A percentile compares a stretch with the other conserved stretches of the same genome.
Evolutionary conservation across 2,329 filamentous ascomycete species (phyloP).

Genomic region (Scleromitrula shiraiana): DNA sequence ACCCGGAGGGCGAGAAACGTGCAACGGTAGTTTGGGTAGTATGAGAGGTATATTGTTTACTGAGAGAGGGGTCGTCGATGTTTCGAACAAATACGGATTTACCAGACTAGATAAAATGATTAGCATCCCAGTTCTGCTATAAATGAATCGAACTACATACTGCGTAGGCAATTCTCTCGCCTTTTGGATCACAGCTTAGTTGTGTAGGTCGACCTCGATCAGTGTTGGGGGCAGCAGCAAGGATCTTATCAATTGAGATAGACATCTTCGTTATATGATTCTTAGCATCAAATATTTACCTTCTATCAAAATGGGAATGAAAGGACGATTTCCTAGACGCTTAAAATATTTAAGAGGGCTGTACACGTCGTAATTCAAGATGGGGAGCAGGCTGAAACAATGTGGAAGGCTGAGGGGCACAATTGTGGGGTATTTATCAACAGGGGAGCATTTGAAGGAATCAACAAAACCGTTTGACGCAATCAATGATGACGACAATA

Average conservation of each 20-base stretch:
- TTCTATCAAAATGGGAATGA: background rate
- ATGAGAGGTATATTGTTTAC: constrained; percentile 88
- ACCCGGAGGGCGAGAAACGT: constrained; percentile 87
- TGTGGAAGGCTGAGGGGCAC: constrained; percentile 5
- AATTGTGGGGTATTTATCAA: constrained; percentile 1
- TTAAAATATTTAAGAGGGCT: background rate
- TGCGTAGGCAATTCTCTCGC: constrained; percentile 86
- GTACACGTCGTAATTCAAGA: background rate
- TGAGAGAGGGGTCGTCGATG: constrained; percentile 79
- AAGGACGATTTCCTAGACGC: background rate
- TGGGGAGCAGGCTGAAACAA: background rate
- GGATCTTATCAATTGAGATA: constrained; percentile 58
- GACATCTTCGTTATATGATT: constrained; percentile 30
- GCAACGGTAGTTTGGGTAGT: constrained; percentile 85
- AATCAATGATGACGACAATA: too few species aligned
- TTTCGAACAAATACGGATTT: constrained; percentile 95
- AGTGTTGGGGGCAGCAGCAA: constrained; percentile 78
- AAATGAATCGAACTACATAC: constrained; percentile 42
- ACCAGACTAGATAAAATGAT: constrained; percentile 55
- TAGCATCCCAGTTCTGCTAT: constrained; percentile 3
- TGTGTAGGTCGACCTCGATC: constrained; percentile 81
- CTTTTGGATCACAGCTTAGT: constrained; percentile 80
- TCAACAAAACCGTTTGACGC: background rate
- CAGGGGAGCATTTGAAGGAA: background rate
- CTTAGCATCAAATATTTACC: background rate